A percentile compares a stretch with the other conserved stretches of the same genome.
Evolutionary conservation across 2,329 filamentous ascomycete species (phyloP).

Genomic region (Arachnomyces sp.): DNA sequence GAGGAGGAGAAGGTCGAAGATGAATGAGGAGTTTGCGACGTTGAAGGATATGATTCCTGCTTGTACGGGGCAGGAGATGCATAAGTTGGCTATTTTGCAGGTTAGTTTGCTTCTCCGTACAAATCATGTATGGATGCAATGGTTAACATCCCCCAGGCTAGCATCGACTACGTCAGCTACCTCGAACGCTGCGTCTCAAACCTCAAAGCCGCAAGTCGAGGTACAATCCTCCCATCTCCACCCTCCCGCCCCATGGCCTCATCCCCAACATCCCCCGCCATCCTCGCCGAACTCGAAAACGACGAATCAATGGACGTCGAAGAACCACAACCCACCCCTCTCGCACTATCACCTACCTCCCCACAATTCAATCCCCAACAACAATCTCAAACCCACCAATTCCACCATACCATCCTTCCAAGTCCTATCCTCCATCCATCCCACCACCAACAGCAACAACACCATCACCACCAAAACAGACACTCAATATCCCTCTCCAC

Average conservation of each 20-base stretch:
- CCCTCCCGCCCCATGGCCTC: constrained; percentile 20
- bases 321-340: constrained; percentile 15
- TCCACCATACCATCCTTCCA: constrained; percentile 19
- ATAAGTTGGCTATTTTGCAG: constrained; percentile 91
- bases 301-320: constrained; percentile 4
- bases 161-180: constrained; percentile 93
- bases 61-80: constrained; percentile 90
- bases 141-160: constrained; percentile 52
- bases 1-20: constrained; percentile 79
- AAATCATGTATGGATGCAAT: constrained; percentile 7
- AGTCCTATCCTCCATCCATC: constrained; percentile 28
- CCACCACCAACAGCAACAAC: constrained; percentile 1
- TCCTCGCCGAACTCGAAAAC: constrained; percentile 15
- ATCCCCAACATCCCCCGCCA: constrained; percentile 29
- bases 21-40: constrained; percentile 96
- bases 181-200: constrained; percentile 79
- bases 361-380: constrained; percentile 23
- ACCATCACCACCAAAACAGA: constrained; percentile 8
- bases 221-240: constrained; percentile 12
- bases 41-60: constrained; percentile 94
- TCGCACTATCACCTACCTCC: constrained; percentile 28
- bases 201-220: constrained; percentile 52
- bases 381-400: constrained; percentile 9
- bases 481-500: constrained; percentile 17
- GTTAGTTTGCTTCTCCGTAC: constrained; percentile 41